Base-by-base conservation (phyloP, 2,329 filamentous ascomycete species). In the Diaporthe sp. region DNA sequence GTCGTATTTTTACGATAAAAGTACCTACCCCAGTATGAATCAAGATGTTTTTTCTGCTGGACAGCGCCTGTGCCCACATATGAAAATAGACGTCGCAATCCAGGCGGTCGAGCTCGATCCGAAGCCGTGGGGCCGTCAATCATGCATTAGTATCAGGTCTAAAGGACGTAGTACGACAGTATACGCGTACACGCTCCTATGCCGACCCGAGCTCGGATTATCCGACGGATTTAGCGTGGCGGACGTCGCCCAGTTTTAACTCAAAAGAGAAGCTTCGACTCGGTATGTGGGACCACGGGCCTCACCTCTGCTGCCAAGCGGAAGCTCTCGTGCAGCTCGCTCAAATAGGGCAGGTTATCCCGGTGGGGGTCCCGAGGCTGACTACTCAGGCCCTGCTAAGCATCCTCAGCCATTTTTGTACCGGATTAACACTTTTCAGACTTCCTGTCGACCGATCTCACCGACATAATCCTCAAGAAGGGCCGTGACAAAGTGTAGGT, bases 331-430 rank as follows among this genome's bases (percentile, higher is more conserved):
- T 50, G 61, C 44, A 50, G 27, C 44, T 27, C 12, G 61, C 61
- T 65, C 15, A 5, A 25, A 66, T 8, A 13, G 22, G 42, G 61
- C 22, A 66, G 27, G 44, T 66, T 25, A 17, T 66, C 44, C 61
- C 61, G 61, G 61, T 66, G 61, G 61, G 61, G 61, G 61, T 37
- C 61, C 61, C 61, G 61, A 12, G 5, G 27, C 42, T n/a, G 25
- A 25, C 27, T 51, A 35, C 61, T 66, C 19, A 51, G 42, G 44
- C 39, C 27, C 30, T 66, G 42, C 39, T 44, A 7, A 30, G 61
- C 61, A 37, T 66, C 61, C 22, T 22, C 61, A 37, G 44, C 42
- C 3, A 47, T 19, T 35, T 37, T 51, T 25, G 61, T 50, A 66
- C 42, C 44, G 19, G 30, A 25, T 50, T 50, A 51, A 66, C 61